Evolutionary conservation across 176 grass and related monocot species (phyloP).

Genomic region (Avena eriantha): DNA sequence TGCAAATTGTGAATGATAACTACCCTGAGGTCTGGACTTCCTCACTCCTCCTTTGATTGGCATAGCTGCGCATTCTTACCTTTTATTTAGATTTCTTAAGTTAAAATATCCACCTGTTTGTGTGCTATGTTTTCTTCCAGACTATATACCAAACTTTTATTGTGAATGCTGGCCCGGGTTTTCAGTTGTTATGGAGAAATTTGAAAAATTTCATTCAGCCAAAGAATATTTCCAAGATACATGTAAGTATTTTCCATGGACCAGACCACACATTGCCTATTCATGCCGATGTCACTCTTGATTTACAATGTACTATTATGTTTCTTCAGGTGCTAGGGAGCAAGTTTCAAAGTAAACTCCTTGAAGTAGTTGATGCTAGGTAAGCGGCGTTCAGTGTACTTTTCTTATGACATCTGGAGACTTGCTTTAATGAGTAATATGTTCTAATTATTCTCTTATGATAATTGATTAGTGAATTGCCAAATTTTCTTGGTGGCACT

Average conservation of each 20-base stretch:
- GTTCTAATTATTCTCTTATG: slow-evolving; percentile 31
- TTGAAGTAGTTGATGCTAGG: slow-evolving; percentile 90
- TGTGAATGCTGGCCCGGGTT: slow-evolving; percentile 93
- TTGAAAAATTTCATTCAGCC: slow-evolving; percentile 92
- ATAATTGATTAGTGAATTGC: slow-evolving; percentile 64
- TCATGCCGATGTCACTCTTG: background rate
- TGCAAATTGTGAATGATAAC: slow-evolving; percentile 93
- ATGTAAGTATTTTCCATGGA: slow-evolving; percentile 54
- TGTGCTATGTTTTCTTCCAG: slow-evolving; percentile 40
- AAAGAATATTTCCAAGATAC: slow-evolving; percentile 98
- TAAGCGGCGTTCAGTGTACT: slow-evolving; percentile 38
- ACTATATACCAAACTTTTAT: slow-evolving; percentile 96
- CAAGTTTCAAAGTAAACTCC: slow-evolving; percentile 86
- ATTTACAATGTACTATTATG: slow-evolving; percentile 13
- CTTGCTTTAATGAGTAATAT: slow-evolving; percentile 1
- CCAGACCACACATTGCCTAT: background rate
- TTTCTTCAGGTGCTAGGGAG: slow-evolving; percentile 83
- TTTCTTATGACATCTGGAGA: background rate
- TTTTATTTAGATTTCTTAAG: background rate
- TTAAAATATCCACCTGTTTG: slow-evolving; percentile 1
- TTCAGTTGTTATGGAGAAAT: slow-evolving; percentile 90
- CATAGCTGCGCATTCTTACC: background rate
- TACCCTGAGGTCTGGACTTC: slow-evolving; percentile 83
- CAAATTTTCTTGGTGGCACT: slow-evolving; percentile 84
- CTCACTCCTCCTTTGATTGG: background rate